Evolutionary conservation across 768 basidiomycete species (phyloP).

Genomic region (Naematelia aurantialba): DNA sequence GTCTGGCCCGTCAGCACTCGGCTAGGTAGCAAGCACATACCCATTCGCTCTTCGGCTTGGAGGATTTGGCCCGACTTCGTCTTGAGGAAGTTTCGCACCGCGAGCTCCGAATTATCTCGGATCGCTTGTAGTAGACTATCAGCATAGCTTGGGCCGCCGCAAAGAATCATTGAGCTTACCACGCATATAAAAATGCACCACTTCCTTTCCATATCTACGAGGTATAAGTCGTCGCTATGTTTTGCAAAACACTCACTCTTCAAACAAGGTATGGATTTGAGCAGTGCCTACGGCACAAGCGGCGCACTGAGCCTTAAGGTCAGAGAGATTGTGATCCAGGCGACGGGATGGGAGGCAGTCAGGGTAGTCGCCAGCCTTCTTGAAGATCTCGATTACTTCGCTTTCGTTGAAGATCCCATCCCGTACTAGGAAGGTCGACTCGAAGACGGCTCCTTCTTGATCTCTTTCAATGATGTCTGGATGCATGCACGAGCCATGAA

Average conservation of each 20-base stretch:
- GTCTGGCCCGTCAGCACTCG: not conserved
- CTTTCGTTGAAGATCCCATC: slow-evolving; percentile 27
- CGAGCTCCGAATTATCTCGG: slow-evolving; percentile 76
- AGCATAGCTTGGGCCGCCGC: not conserved
- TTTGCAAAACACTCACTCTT: slow-evolving; percentile 28
- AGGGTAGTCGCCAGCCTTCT: slow-evolving; percentile 25
- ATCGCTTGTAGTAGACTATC: slow-evolving; percentile 51
- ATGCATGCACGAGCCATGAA: slow-evolving; percentile 10
- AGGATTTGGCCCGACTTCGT: not conserved
- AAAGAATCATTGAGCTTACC: not conserved
- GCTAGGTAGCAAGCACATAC: too few species aligned
- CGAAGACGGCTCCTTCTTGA: slow-evolving; percentile 14
- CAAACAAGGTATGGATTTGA: slow-evolving; percentile 31
- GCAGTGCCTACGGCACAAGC: slow-evolving; percentile 30
- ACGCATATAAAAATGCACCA: slow-evolving; percentile 18
- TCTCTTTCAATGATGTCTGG: slow-evolving; percentile 28
- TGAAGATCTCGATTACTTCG: slow-evolving; percentile 24
- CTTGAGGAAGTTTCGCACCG: slow-evolving; percentile 75
- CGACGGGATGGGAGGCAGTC: slow-evolving; percentile 32
- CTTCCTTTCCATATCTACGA: slow-evolving; percentile 18
- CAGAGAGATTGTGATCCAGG: slow-evolving; percentile 31
- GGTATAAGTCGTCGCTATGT: slow-evolving; percentile 33
- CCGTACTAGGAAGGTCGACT: slow-evolving; percentile 13
- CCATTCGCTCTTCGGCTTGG: not conserved
- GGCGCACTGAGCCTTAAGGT: slow-evolving; percentile 26